Conservation (phyloP, 176 grass and related monocot genomes). For the Leersia perrieri region DNA sequence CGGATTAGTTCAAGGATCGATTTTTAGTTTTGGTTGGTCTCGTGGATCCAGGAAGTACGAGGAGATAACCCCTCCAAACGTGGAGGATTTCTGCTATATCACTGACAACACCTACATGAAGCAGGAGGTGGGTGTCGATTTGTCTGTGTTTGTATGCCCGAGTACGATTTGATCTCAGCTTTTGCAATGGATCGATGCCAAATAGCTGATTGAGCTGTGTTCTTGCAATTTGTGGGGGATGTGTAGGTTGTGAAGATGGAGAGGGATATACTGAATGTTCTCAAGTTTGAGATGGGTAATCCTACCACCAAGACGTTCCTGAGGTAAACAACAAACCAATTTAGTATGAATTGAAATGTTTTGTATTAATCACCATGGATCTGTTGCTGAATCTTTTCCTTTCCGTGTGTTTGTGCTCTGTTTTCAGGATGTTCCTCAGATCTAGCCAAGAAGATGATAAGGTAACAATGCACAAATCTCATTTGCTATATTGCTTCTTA, state of each 20-base stretch:
- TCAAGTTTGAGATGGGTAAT: constrained; percentile 89
- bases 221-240: background rate
- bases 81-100: constrained; percentile 74
- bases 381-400: constrained; percentile 4
- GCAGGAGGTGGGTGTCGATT: constrained; percentile 40
- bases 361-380: background rate
- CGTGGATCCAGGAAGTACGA: constrained; percentile 55
- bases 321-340: constrained; percentile 30
- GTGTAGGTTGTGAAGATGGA: constrained; percentile 53
- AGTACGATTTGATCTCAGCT: background rate
- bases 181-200: background rate
- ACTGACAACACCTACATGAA: constrained; percentile 66
- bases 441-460: constrained; percentile 63
- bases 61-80: constrained; percentile 65
- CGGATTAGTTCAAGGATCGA: background rate
- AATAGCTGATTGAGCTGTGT: background rate
- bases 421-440: constrained; percentile 60
- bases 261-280: constrained; percentile 48
- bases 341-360: background rate
- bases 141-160: background rate
- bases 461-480: constrained; percentile 21
- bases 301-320: constrained; percentile 85
- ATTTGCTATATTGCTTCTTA: background rate
- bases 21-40: background rate
- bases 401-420: background rate